A percentile compares a stretch with the other conserved stretches of the same genome.
phyloP scores from a whole-genome alignment of 345 rosid genomes.

The Brassica incana region DNA sequence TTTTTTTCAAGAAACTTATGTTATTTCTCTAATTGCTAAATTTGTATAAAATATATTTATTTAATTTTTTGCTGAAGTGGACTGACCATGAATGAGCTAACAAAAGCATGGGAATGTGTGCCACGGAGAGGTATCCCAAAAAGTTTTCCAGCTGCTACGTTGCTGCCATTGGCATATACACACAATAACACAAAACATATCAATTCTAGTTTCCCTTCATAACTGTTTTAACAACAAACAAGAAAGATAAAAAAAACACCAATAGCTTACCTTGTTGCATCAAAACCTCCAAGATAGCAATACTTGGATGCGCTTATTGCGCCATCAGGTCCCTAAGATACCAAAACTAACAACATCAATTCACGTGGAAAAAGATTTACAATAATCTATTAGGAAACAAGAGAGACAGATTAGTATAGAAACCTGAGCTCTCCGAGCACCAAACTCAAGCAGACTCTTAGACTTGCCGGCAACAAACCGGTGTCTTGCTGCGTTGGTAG shows the following conservation, averaged over 20 bases:
- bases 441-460: constrained; percentile 83
- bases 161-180: not conserved
- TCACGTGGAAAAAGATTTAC: not conserved
- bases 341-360: constrained; percentile 28
- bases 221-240: not conserved
- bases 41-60: not conserved
- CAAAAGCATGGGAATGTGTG: constrained; percentile 98
- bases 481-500: constrained; percentile 97
- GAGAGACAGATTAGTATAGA: not conserved
- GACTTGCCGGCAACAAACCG: constrained; percentile 92
- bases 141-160: constrained; percentile 72
- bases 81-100: constrained; percentile 95
- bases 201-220: not conserved
- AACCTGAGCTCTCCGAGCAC: constrained; percentile 98
- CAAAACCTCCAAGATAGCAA: constrained; percentile 96
- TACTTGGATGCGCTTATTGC: constrained; percentile 91
- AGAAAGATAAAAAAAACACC: not conserved
- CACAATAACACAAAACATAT: not conserved
- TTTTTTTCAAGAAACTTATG: not conserved
- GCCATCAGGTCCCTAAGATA: constrained; percentile 89
- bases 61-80: not conserved
- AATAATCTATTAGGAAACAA: not conserved
- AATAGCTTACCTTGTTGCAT: constrained; percentile 51
- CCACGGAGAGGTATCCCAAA: constrained; percentile 97
- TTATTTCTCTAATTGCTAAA: not conserved